Percentiles rank a stretch among this genome's conserved stretches.
phyloP scores from a whole-genome alignment of 148 eudicot species.

The Vaccinium vitisidaea region DNA sequence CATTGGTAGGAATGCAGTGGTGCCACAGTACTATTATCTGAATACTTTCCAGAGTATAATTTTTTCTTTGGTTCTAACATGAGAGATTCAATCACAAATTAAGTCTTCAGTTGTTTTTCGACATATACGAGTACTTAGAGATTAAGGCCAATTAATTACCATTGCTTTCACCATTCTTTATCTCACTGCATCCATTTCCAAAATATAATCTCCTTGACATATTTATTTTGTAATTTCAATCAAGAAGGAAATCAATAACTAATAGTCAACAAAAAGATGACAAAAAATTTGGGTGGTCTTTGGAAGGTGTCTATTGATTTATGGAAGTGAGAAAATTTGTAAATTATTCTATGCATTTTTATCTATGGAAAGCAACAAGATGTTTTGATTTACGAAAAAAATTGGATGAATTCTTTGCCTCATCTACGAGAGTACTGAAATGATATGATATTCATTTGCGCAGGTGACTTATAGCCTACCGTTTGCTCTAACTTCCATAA shows the following conservation, averaged over 20 bases:
- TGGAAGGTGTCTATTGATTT: not conserved
- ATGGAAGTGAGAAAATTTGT: not conserved
- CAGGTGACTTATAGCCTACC: slow-evolving; percentile 12
- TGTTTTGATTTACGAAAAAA: not conserved
- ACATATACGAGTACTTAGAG: too few relatives aligned
- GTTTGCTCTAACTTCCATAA: slow-evolving; percentile 9
- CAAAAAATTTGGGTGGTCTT: not conserved
- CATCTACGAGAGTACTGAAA: not conserved
- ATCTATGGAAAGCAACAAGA: not conserved
- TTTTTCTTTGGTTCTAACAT: not conserved
- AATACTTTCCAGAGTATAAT: not conserved
- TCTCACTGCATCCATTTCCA: too few relatives aligned
- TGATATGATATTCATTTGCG: not conserved
- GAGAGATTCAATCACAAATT: not conserved
- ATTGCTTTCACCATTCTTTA: too few relatives aligned
- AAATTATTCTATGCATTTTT: not conserved
- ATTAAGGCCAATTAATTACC: not conserved
- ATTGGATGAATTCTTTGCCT: not conserved
- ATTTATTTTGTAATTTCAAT: not conserved
- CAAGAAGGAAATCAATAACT: not conserved
- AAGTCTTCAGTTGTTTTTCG: too few relatives aligned
- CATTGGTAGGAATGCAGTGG: too few relatives aligned
- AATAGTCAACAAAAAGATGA: not conserved
- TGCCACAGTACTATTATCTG: too few relatives aligned
- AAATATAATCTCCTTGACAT: not conserved